Evolutionary conservation across 1,284 basidiomycete genomes (phyloP), one percentile per base, ranked within the genome.

Genomic region (Pseudozyma tsukubaensis): DNA sequence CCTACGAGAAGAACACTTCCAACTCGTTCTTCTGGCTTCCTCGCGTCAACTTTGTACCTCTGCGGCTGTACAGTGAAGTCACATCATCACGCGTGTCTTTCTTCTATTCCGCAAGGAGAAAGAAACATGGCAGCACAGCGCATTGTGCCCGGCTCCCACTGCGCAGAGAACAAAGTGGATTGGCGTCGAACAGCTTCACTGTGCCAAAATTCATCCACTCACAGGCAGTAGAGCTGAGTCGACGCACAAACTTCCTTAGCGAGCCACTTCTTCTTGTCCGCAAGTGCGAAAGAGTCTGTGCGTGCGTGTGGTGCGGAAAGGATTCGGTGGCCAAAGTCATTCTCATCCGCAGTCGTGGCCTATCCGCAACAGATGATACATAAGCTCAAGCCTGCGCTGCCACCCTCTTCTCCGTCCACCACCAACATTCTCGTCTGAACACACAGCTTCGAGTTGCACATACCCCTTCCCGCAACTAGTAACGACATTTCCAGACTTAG

Each of bases 101-200:
- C 24, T 11, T 35, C 18, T 43, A 32, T 34, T 13, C 43, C 34
- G n/a, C 32, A 32, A 16, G 24, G 21, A 19, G 35, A 43, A 43
- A 43, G 18, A 43, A 43, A 43, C 16, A 9, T n/a, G 18, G 42
- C 42, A 43, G 42, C 42, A 16, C 4, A 19, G 3, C 16, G 8
- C 16, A 9, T 2, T 21, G 50, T 1, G 13, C 11, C 50, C 6
- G 36, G 39, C 37, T 29, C 3, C 44, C 14, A 12, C 10, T 40
- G n/a, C 29, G 56, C 62, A 65, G 56, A 59, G 62, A 66, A 66
- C 35, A 42, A 43, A 59, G 65, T 67, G 65, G 65, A 67, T 61
- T 50, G 58, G 47, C 50, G 39, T 57, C 53, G 65, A 67, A 67
- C 43, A 45, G 35, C 36, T 21, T 32, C 7, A 34, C 42, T 14